Percentiles rank a stretch among this genome's conserved stretches.
phyloP scores from a whole-genome alignment of 2,329 filamentous ascomycete genomes.

The Colletotrichum horii region DNA sequence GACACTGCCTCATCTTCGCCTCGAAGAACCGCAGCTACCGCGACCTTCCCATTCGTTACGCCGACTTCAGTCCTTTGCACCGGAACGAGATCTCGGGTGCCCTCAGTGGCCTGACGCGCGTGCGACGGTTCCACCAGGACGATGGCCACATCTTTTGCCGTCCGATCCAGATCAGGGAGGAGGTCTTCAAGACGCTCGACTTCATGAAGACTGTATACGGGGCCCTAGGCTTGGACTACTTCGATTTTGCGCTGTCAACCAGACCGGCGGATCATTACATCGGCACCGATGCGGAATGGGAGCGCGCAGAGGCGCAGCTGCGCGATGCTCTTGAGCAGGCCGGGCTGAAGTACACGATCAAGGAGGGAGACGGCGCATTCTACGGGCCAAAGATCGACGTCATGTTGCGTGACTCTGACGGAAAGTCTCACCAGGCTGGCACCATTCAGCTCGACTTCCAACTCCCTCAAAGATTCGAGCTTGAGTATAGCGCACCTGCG shows the following conservation, averaged over 20 bases:
- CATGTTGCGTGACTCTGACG: slow-evolving; percentile 77
- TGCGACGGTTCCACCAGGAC: slow-evolving; percentile 88
- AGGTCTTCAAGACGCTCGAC: slow-evolving; percentile 75
- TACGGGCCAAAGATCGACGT: slow-evolving; percentile 95
- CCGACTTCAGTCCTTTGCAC: slow-evolving; percentile 87
- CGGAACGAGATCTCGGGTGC: slow-evolving; percentile 86
- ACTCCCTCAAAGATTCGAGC: slow-evolving; percentile 79
- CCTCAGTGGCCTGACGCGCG: slow-evolving; percentile 80
- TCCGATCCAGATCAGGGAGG: slow-evolving; percentile 73
- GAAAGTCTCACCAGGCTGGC: slow-evolving; percentile 87
- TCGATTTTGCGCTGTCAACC: slow-evolving; percentile 80
- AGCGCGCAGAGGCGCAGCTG: slow-evolving; percentile 45
- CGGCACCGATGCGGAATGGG: slow-evolving; percentile 71
- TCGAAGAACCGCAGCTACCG: slow-evolving; percentile 76
- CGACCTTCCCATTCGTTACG: slow-evolving; percentile 82
- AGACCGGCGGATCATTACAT: slow-evolving; percentile 79
- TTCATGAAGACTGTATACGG: slow-evolving; percentile 77
- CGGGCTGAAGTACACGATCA: slow-evolving; percentile 74
- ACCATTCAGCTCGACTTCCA: slow-evolving; percentile 93
- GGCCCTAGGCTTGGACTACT: slow-evolving; percentile 73
- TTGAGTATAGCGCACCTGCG: slow-evolving; percentile 75
- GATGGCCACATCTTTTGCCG: slow-evolving; percentile 92
- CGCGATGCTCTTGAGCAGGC: slow-evolving; percentile 64
- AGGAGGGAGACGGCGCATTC: slow-evolving; percentile 85
- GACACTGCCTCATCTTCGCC: slow-evolving; percentile 84